Base-by-base conservation (phyloP, 306 rosid genomes). In the Quercus wislizeni region DNA sequence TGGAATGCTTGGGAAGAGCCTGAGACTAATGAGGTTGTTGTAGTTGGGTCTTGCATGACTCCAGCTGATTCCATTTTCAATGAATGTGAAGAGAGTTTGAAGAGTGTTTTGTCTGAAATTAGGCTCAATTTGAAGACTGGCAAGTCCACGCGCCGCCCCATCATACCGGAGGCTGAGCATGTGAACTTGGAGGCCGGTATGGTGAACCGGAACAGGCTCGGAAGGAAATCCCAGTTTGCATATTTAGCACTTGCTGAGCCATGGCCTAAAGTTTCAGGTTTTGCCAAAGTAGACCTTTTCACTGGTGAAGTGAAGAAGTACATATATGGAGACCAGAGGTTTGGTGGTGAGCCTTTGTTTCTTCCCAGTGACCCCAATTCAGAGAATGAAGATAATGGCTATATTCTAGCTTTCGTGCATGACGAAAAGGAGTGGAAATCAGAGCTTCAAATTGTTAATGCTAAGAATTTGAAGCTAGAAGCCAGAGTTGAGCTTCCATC, bases 1-100 rank as follows among this genome's bases (percentile, higher is more conserved):
- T 95, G 98, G 99, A 95, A 95, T 68, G 93, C 99, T 1, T 94
- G 99, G 99, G 99, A 94, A 49, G 97, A 91, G 69, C 82, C 86
- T 0, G 97, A 94, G 38, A 83, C 4, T 1, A 69, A 91, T 11
- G 99, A 94, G 77, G 78, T 94, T 17, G 97, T 94, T 0, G 99
- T 94, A 11, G 91, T 94, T 13, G 99, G 99, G 0, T 92, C 97
- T 2, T 94, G 99, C 87, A 94, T 94, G 99, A 92, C 97, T 2
- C 99, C 99, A 0, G 83, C 99, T 0, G 99, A 94, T 74, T 95
- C 99, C 68, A 91, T 95, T 86, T 95, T 95, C 89, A 95, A 95
- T 30, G 98, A 95, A 84, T 85, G 97, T 15, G 97, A 95, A 0
- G 97, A 93, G 88, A 87, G 65, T 51, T 76, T 95, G 63, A 56